Base-by-base conservation (phyloP, 192 early-diverging fungal species). In the Spinellus fusiger region DNA sequence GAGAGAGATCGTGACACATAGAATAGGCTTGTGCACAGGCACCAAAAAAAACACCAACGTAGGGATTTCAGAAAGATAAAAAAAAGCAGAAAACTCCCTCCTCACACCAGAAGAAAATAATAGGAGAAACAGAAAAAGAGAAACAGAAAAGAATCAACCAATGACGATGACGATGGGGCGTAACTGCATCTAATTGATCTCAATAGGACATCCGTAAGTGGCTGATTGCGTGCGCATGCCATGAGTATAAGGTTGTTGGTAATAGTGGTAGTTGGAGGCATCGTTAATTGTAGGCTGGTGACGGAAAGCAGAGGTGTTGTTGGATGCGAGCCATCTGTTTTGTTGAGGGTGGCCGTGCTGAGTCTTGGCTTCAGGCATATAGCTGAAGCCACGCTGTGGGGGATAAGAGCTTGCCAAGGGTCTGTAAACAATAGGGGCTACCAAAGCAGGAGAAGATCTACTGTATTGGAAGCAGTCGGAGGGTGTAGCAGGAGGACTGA, bases 381-480 rank as follows among this genome's bases (percentile, higher is more conserved):
- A 44, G 18, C 18, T 3, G 10, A n/a, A 44, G 10, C 40, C 40
- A 44, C 10, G 40, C 10, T 44, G 40, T 44, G 13, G 40, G 71
- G 23, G 66, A 67, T 18, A 63, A 70, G 20, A 59, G 64, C 61
- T 64, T 58, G 31, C 56, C 62, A 49, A 64, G 22, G 23, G 72
- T 49, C 52, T 65, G 58, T 29, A 69, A 71, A 53, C 57, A 57
- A 20, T 73, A 62, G 38, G 69, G 33, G 38, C 59, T n/a, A 61
- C 49, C 70, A 69, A 52, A 61, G 40, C 31, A 54, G 49, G 46
- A 62, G 61, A 5, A 60, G 63, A 58, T 54, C 34, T 27, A 12
- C 64, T n/a, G 56, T 47, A 44, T 23, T 55, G 68, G n/a, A 62
- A 57, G 18, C 40, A 44, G 34, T 61, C 59, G 25, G 37, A 49